phyloP scores from a whole-genome alignment of 108 stramenopile genomes.

The Cyclotella cryptica region DNA sequence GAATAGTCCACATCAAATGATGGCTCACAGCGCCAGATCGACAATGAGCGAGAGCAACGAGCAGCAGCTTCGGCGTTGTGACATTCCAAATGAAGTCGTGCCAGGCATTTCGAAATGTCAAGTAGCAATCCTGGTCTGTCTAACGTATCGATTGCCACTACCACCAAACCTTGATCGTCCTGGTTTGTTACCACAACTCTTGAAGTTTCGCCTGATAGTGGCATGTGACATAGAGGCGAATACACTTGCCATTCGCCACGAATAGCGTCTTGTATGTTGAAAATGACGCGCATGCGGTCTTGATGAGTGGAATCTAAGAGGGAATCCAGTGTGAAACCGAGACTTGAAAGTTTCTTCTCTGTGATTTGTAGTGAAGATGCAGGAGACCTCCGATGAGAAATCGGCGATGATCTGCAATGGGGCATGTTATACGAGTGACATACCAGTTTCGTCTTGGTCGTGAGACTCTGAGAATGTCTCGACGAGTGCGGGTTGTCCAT shows the following conservation, averaged over 20 bases:
- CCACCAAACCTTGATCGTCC: slow-evolving; percentile 54
- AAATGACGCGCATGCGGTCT: slow-evolving; percentile 32
- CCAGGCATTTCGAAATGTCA: slow-evolving; percentile 73
- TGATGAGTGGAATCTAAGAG: slow-evolving; percentile 23
- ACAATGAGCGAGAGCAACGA: slow-evolving; percentile 63
- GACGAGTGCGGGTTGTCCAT: neutral
- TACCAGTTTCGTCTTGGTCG: slow-evolving; percentile 36
- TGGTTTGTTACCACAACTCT: slow-evolving; percentile 58
- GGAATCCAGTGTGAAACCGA: slow-evolving; percentile 17
- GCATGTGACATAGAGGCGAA: neutral
- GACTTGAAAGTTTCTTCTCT: neutral
- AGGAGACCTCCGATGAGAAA: neutral
- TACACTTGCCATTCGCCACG: slow-evolving; percentile 16
- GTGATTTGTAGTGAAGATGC: too few species aligned
- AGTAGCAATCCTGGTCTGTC: slow-evolving; percentile 66
- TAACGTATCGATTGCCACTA: slow-evolving; percentile 60
- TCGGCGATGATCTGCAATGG: neutral
- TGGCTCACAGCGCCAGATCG: slow-evolving; percentile 79
- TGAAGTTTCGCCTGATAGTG: slow-evolving; percentile 10
- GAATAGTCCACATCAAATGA: slow-evolving; percentile 55
- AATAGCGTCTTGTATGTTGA: slow-evolving; percentile 26
- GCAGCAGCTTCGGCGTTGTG: slow-evolving; percentile 84
- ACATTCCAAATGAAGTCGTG: slow-evolving; percentile 58
- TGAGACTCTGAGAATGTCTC: neutral
- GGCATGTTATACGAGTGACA: slow-evolving; percentile 2